Percentiles rank a stretch among this genome's conserved stretches.
These are phyloP conservation scores for Hura crepitans DNA, from an alignment of 441 rosid genomes.

Conservation along the genomic window DNA sequence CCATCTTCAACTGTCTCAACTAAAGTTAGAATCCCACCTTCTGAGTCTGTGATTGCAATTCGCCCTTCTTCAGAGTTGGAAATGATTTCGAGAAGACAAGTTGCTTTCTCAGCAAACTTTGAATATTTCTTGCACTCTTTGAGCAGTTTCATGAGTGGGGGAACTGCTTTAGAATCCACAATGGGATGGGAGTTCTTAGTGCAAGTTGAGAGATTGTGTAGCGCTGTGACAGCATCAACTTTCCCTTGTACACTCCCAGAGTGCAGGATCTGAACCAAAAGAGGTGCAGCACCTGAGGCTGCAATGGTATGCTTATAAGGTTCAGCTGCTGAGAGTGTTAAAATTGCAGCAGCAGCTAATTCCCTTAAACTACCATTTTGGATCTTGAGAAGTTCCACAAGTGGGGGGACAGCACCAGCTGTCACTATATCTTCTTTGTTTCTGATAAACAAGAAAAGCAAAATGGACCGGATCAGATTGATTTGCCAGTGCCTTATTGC, in stretches of 20 bases:
- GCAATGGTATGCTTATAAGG: conserved; percentile 57
- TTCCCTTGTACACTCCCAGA: conserved; percentile 65
- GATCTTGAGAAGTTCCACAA: conserved; percentile 57
- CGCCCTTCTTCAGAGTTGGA: conserved; percentile 60
- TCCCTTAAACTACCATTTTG: conserved; percentile 49
- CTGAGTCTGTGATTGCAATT: conserved; percentile 45
- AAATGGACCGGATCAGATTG: conserved; percentile 14
- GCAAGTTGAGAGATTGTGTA: conserved; percentile 61
- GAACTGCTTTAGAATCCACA: conserved; percentile 52
- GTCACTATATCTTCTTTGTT: conserved; percentile 67
- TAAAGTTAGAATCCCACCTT: conserved; percentile 57
- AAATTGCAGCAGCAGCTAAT: conserved; percentile 63
- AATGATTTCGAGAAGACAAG: conserved; percentile 59
- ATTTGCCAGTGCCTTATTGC: background rate
- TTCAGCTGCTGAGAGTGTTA: conserved; percentile 69
- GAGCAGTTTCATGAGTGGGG: conserved; percentile 61
- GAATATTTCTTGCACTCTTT: conserved; percentile 71
- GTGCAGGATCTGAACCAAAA: conserved; percentile 63
- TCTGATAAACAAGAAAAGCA: conserved; percentile 31
- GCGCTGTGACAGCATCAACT: conserved; percentile 69
- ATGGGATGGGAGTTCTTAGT: conserved; percentile 39
- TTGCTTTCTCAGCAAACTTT: conserved; percentile 67
- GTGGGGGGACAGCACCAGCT: conserved; percentile 68
- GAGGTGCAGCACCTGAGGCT: conserved; percentile 58
- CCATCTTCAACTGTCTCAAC: conserved; percentile 81